A percentile compares a stretch with the other conserved stretches of the same genome.
Conservation (phyloP, 148 eudicot genomes). For the Salicornia ramosissima region DNA sequence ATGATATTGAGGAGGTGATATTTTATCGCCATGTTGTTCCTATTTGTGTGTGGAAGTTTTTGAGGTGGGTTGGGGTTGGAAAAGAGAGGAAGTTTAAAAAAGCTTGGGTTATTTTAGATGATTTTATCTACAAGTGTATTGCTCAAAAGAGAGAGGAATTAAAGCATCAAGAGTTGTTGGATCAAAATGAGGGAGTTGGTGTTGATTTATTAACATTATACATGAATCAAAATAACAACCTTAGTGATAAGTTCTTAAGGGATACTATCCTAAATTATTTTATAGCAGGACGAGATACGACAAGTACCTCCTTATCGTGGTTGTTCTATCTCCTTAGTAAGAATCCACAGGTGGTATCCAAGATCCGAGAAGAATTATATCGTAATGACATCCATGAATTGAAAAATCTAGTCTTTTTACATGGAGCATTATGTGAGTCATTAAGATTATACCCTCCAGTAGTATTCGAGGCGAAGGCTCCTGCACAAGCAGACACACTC, state of each 20-base stretch:
- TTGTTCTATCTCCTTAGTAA: constrained; percentile 34
- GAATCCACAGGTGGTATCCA: constrained; percentile 28
- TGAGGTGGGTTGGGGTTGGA: constrained; percentile 43
- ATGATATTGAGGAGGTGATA: constrained; percentile 37
- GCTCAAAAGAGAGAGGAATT: constrained; percentile 27
- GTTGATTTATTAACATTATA: constrained; percentile 36
- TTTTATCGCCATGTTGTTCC: constrained; percentile 38
- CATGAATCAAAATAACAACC: constrained; percentile 19
- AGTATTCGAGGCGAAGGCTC: constrained; percentile 34
- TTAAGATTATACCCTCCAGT: constrained; percentile 52
- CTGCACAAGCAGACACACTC: constrained; percentile 26
- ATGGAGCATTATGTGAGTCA: constrained; percentile 43
- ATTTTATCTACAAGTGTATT: constrained; percentile 29
- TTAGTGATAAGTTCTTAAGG: constrained; percentile 16
- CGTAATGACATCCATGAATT: neutral
- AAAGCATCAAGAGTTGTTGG: neutral
- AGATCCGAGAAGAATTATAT: constrained; percentile 27
- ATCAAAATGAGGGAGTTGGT: constrained; percentile 6
- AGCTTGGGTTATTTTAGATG: constrained; percentile 34
- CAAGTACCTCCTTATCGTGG: constrained; percentile 37
- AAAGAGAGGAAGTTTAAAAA: constrained; percentile 29
- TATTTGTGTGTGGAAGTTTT: constrained; percentile 42
- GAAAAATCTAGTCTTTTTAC: constrained; percentile 34
- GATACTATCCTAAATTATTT: constrained; percentile 26
- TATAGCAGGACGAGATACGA: constrained; percentile 43